Conservation (phyloP, 768 basidiomycete species). For the Jaapia argillacea region DNA sequence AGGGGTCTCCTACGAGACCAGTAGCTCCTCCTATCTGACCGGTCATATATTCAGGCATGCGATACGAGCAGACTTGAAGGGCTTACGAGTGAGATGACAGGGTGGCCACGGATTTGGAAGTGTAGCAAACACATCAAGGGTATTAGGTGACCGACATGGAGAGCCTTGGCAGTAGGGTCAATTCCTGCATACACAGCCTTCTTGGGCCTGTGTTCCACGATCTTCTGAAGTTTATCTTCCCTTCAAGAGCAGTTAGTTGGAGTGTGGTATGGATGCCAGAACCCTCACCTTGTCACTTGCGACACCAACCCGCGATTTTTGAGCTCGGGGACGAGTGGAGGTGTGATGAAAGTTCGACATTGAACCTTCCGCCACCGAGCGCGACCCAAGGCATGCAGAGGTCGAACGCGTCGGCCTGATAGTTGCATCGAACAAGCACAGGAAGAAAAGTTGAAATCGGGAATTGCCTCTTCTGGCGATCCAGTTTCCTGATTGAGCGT, state of each 20-base stretch:
- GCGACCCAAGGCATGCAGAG: too few relatives aligned
- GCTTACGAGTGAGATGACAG: slow-evolving; percentile 74
- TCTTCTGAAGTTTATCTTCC: not conserved
- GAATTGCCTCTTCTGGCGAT: too few relatives aligned
- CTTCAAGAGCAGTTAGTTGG: not conserved
- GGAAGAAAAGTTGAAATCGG: too few relatives aligned
- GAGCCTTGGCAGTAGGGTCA: slow-evolving; percentile 82
- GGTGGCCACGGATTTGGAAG: slow-evolving; percentile 80
- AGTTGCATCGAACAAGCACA: too few relatives aligned
- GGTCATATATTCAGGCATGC: slow-evolving; percentile 2
- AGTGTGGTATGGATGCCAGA: not conserved
- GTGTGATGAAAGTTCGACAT: too few relatives aligned
- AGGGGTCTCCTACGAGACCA: slow-evolving; percentile 94
- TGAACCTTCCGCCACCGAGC: too few relatives aligned
- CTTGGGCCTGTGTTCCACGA: not conserved
- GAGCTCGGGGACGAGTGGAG: slow-evolving; percentile 26
- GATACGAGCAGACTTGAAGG: not conserved
- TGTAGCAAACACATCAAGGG: slow-evolving; percentile 83
- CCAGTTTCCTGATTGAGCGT: too few relatives aligned
- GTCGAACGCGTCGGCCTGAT: too few relatives aligned
- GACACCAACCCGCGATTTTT: slow-evolving; percentile 19
- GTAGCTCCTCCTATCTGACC: slow-evolving; percentile 93
- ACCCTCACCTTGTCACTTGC: not conserved
- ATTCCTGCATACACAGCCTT: slow-evolving; percentile 79
- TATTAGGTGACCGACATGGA: slow-evolving; percentile 92